Conservation (phyloP, 345 rosid species). For the Microthlaspi erraticum region DNA sequence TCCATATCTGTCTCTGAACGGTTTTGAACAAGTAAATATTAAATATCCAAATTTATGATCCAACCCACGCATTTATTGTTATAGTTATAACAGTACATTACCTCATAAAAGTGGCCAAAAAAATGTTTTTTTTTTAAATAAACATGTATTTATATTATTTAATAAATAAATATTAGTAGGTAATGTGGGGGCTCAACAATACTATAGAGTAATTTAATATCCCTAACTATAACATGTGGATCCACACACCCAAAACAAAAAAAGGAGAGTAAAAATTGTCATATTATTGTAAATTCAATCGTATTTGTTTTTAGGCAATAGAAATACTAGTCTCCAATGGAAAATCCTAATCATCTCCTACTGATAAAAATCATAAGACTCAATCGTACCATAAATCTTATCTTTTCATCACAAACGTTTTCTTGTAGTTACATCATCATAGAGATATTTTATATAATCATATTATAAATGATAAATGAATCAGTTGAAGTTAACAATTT, state of each 20-base stretch:
- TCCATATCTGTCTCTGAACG: constrained; percentile 23
- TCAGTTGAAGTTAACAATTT: too few relatives aligned
- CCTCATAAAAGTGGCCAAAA: constrained; percentile 20
- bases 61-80: constrained; percentile 45
- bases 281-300: neutral
- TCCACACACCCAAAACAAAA: neutral
- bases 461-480: too few relatives aligned
- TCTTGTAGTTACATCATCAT: too few relatives aligned
- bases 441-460: too few relatives aligned
- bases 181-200: constrained; percentile 39
- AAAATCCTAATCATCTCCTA: neutral
- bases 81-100: constrained; percentile 26
- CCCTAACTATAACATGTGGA: constrained; percentile 24
- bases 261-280: neutral
- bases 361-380: neutral
- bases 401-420: neutral
- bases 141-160: neutral
- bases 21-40: constrained; percentile 34
- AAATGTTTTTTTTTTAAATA: neutral
- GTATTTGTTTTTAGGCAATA: neutral
- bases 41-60: constrained; percentile 37
- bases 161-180: constrained; percentile 35
- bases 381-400: neutral
- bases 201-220: constrained; percentile 25
- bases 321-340: neutral